phyloP scores from a whole-genome alignment of 2,329 filamentous ascomycete genomes.

The Aaosphaeria pasadenensis region DNA sequence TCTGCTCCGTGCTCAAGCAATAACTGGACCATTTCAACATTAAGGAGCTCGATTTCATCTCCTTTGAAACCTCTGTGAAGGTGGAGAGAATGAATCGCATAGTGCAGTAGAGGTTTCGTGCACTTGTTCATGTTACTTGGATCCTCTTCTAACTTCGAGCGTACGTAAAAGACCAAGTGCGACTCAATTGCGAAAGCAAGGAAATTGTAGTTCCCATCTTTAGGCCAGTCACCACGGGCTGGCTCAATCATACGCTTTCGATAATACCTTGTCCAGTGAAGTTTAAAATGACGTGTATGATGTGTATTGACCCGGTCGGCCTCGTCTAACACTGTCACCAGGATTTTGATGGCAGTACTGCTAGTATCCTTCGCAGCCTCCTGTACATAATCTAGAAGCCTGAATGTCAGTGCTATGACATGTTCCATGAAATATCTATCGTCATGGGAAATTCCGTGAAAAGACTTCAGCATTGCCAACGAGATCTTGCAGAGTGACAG shows the following conservation, averaged over 20 bases:
- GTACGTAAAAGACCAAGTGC: conserved; percentile 8
- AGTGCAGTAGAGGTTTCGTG: conserved; percentile 11
- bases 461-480: conserved; percentile 5
- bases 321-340: conserved; percentile 5
- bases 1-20: conserved; percentile 6
- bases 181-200: conserved; percentile 8
- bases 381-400: conserved; percentile 8
- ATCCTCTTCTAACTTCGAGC: conserved; percentile 4
- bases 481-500: conserved; percentile 5
- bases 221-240: background rate
- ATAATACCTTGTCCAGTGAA: conserved; percentile 7
- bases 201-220: conserved; percentile 7
- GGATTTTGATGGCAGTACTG: background rate
- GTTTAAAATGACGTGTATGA: background rate
- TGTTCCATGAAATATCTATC: background rate
- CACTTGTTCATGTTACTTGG: background rate
- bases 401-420: conserved; percentile 4
- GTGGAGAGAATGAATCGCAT: conserved; percentile 9
- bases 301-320: conserved; percentile 9
- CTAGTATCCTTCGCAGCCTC: conserved; percentile 3
- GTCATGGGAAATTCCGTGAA: background rate
- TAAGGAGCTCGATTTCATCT: background rate
- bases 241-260: conserved; percentile 1
- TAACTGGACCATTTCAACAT: conserved; percentile 8
- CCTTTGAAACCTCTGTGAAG: conserved; percentile 4